Conservation (phyloP, 805 yeast species). For the Cyberlindnera euphorbiae region DNA sequence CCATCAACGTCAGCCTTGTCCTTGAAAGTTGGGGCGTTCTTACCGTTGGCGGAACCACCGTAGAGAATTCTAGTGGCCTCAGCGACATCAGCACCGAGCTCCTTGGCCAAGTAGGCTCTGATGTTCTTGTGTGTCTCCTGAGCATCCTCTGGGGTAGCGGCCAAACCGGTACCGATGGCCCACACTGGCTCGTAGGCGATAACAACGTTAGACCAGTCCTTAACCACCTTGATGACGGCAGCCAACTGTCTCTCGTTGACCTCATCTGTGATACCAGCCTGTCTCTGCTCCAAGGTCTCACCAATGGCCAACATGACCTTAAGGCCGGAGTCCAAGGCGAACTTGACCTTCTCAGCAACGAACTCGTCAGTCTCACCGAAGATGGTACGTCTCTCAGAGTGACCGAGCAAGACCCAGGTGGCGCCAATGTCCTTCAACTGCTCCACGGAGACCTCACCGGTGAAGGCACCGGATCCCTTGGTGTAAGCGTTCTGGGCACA, state of each 20-base stretch:
- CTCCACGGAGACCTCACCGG: constrained; percentile 92
- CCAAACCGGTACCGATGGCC: constrained; percentile 99
- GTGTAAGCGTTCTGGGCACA: constrained; percentile 90
- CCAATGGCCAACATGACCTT: constrained; percentile 96
- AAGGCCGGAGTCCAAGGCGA: constrained; percentile 85
- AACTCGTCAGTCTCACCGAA: constrained; percentile 87
- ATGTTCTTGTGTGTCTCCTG: constrained; percentile 89
- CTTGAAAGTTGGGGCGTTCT: constrained; percentile 85
- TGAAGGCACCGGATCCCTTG: constrained; percentile 93
- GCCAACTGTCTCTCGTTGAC: constrained; percentile 86
- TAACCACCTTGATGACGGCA: constrained; percentile 76
- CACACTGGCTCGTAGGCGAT: constrained; percentile 99
- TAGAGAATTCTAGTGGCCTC: constrained; percentile 82
- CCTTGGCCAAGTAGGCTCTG: constrained; percentile 74
- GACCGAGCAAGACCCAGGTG: constrained; percentile 94
- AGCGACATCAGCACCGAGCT: constrained; percentile 77
- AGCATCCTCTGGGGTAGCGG: constrained; percentile 98
- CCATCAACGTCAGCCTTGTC: constrained; percentile 95
- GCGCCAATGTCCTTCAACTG: constrained; percentile 90
- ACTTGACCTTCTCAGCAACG: constrained; percentile 90
- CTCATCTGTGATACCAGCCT: constrained; percentile 78
- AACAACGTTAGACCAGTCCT: constrained; percentile 89
- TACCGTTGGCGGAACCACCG: constrained; percentile 98
- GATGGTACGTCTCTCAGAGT: constrained; percentile 96
- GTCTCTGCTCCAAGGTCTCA: constrained; percentile 94